Conservation (phyloP, 371 early-diverging fungal genomes). For the Dichotomocladium elegans region DNA sequence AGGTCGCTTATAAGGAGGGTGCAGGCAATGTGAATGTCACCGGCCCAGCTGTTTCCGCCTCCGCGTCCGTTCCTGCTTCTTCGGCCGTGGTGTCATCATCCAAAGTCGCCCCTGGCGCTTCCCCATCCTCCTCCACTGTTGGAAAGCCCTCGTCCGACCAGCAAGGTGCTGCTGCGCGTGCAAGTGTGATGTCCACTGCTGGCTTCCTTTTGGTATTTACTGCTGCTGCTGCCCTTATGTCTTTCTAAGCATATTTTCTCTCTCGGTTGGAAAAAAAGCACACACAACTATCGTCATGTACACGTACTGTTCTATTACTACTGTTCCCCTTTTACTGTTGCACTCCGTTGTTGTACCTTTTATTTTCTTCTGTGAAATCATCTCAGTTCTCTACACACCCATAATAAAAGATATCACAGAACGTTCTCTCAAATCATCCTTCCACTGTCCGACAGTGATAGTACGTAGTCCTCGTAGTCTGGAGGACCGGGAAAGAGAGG, state of each 20-base stretch:
- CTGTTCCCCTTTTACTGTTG: too few relatives aligned
- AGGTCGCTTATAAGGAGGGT: slow-evolving; percentile 35
- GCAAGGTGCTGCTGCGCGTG: neutral
- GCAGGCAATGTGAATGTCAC: neutral
- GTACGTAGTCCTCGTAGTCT: too few relatives aligned
- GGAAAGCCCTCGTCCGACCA: neutral
- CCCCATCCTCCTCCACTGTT: neutral
- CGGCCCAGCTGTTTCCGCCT: neutral
- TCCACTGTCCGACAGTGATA: too few relatives aligned
- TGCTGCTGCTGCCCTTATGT: neutral
- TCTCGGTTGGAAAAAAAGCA: neutral
- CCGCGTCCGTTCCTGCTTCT: neutral
- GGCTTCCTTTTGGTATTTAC: neutral
- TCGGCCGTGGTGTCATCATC: neutral
- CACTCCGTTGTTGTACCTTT: neutral
- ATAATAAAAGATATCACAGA: neutral
- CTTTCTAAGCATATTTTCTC: neutral
- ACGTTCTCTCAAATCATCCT: too few relatives aligned
- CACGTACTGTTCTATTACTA: neutral
- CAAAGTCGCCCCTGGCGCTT: neutral
- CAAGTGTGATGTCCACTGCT: neutral
- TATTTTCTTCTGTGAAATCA: too few relatives aligned
- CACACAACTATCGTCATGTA: neutral
- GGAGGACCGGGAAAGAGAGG: too few relatives aligned
- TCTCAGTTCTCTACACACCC: too few relatives aligned